Conservation (phyloP, 805 yeast species). For the Crinitomyces ghanaensis region DNA sequence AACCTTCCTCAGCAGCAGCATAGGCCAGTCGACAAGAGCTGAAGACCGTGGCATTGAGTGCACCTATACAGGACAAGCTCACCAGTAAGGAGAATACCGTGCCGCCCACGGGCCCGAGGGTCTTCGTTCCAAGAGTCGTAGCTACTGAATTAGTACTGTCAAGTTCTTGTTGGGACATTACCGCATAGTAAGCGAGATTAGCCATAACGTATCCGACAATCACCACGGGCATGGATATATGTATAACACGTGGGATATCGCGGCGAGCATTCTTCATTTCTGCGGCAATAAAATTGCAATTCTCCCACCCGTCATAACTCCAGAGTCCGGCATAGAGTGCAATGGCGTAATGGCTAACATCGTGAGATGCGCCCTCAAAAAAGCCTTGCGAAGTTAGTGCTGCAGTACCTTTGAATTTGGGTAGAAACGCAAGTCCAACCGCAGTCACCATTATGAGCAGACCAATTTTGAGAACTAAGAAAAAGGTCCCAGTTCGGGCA, state of each 20-base stretch:
- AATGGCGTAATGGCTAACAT: constrained; percentile 23
- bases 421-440: constrained; percentile 20
- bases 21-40: constrained; percentile 28
- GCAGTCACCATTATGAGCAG: constrained; percentile 22
- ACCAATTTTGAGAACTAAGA: constrained; percentile 26
- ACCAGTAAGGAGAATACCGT: constrained; percentile 25
- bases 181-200: constrained; percentile 42
- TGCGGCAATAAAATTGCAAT: constrained; percentile 31
- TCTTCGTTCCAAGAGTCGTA: constrained; percentile 22
- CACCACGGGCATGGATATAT: constrained; percentile 30
- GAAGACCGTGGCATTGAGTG: constrained; percentile 30
- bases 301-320: constrained; percentile 38
- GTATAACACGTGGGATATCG: constrained; percentile 30
- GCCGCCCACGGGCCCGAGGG: constrained; percentile 22
- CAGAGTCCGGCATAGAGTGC: constrained; percentile 33
- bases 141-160: constrained; percentile 27
- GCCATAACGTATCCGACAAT: constrained; percentile 26
- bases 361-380: constrained; percentile 21
- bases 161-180: constrained; percentile 54
- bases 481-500: constrained; percentile 24
- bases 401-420: constrained; percentile 14
- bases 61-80: constrained; percentile 31
- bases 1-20: constrained; percentile 26
- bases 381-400: constrained; percentile 16
- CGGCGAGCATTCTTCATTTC: constrained; percentile 28